These are phyloP conservation scores for Hypoxylon intermedium DNA, from an alignment of 495 filamentous ascomycete species.

Conservation along the genomic window DNA sequence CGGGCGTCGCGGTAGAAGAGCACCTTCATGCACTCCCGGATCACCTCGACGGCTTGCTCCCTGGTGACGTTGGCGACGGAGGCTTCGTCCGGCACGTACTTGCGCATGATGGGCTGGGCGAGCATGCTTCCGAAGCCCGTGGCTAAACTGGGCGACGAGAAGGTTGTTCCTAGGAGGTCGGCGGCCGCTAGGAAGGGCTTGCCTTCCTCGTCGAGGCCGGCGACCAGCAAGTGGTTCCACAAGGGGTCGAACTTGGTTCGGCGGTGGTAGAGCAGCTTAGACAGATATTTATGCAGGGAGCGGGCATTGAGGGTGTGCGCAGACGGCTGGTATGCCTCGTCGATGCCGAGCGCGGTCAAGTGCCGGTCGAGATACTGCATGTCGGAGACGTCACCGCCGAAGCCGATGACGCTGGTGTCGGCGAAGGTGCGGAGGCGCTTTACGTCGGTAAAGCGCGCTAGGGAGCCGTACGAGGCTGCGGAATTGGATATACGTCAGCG, in stretches of 20 bases:
- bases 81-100: slow-evolving; percentile 79
- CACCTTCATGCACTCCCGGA: slow-evolving; percentile 96
- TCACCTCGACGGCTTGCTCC: slow-evolving; percentile 78
- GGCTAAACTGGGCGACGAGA: slow-evolving; percentile 82
- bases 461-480: slow-evolving; percentile 93
- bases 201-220: slow-evolving; percentile 77
- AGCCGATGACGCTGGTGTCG: slow-evolving; percentile 77
- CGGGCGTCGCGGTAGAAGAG: slow-evolving; percentile 96
- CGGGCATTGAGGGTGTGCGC: slow-evolving; percentile 76
- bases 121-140: slow-evolving; percentile 94
- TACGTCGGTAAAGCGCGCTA: slow-evolving; percentile 94
- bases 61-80: slow-evolving; percentile 70
- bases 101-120: slow-evolving; percentile 88
- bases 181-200: slow-evolving; percentile 89
- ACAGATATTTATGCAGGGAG: slow-evolving; percentile 94
- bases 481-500: slow-evolving; percentile 21
- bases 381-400: slow-evolving; percentile 94
- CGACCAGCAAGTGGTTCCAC: slow-evolving; percentile 94
- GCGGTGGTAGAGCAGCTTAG: slow-evolving; percentile 92
- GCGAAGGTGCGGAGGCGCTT: slow-evolving; percentile 87
- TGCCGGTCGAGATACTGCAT: slow-evolving; percentile 98
- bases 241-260: slow-evolving; percentile 95
- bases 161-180: slow-evolving; percentile 93
- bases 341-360: slow-evolving; percentile 81
- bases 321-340: slow-evolving; percentile 77